These are phyloP conservation scores for Nakazawaea ernobii DNA, from an alignment of 805 yeast species.

Conservation along the genomic window DNA sequence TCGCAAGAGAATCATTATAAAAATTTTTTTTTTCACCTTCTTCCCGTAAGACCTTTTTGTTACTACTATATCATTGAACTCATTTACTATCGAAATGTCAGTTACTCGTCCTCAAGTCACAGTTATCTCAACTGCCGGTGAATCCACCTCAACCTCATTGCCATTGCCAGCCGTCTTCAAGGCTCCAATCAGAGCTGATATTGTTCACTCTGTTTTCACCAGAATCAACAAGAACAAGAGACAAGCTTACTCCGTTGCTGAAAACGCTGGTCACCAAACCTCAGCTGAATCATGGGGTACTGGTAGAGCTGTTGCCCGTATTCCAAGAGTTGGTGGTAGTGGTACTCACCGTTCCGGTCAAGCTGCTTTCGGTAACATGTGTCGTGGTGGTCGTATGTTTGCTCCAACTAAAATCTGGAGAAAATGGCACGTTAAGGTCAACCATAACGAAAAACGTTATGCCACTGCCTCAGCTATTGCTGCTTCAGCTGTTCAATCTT, in stretches of 20 bases:
- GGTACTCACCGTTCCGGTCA: constrained; percentile 99
- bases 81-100: constrained; percentile 32
- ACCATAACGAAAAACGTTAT: constrained; percentile 99
- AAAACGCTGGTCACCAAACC: constrained; percentile 99
- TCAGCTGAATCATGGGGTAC: constrained; percentile 99
- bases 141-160: constrained; percentile 74
- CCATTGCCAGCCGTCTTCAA: constrained; percentile 98
- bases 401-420: constrained; percentile 99
- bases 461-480: constrained; percentile 99
- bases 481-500: constrained; percentile 96
- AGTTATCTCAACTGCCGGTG: constrained; percentile 85
- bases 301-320: constrained; percentile 99
- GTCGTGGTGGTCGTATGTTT: constrained; percentile 99
- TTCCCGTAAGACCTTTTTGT: neutral
- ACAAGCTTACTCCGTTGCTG: constrained; percentile 99
- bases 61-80: constrained; percentile 8
- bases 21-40: neutral
- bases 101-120: constrained; percentile 93
- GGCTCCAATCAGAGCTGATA: constrained; percentile 99
- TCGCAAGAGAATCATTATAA: neutral
- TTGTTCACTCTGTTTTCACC: constrained; percentile 98
- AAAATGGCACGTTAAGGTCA: constrained; percentile 99
- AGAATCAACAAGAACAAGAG: constrained; percentile 99
- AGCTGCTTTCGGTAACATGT: constrained; percentile 99
- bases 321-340: constrained; percentile 99